Evolutionary conservation across 805 yeast genomes (phyloP).

Genomic region (Lipomyces sp.): DNA sequence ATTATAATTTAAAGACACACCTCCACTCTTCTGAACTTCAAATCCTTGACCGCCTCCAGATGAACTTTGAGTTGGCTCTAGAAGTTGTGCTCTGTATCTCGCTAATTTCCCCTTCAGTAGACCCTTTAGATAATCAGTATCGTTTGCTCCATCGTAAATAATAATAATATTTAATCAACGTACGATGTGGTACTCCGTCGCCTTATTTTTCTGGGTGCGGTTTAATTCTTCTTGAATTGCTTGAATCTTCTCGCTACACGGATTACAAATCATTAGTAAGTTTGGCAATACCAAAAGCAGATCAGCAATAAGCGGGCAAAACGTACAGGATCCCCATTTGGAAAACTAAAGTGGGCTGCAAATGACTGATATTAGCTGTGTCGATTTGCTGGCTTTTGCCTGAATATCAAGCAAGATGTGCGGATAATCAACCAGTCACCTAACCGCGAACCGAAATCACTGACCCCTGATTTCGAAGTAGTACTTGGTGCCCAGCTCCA

Average conservation of each 20-base stretch:
- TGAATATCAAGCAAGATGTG: too few relatives aligned
- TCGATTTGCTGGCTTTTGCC: too few relatives aligned
- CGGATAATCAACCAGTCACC: too few relatives aligned
- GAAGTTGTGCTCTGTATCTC: constrained; percentile 77
- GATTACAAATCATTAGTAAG: not conserved
- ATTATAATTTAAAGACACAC: constrained; percentile 14
- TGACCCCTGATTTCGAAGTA: not conserved
- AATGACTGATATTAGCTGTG: too few relatives aligned
- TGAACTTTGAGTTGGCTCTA: constrained; percentile 83
- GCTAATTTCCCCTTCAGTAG: constrained; percentile 93
- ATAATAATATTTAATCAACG: not conserved
- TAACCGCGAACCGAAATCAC: too few relatives aligned
- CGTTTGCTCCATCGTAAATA: not conserved
- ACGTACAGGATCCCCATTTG: constrained; percentile 28
- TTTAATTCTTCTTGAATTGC: constrained; percentile 90
- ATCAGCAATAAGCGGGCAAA: not conserved
- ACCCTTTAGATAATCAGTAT: constrained; percentile 45
- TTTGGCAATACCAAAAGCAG: not conserved
- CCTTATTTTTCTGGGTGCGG: constrained; percentile 95
- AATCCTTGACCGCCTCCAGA: constrained; percentile 82
- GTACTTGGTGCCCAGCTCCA: not conserved
- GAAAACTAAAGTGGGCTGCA: not conserved
- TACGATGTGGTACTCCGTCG: constrained; percentile 93
- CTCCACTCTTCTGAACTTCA: constrained; percentile 90
- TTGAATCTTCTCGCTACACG: constrained; percentile 34